Base-by-base conservation (phyloP, 306 rosid genomes). In the Prunus dulcis region DNA sequence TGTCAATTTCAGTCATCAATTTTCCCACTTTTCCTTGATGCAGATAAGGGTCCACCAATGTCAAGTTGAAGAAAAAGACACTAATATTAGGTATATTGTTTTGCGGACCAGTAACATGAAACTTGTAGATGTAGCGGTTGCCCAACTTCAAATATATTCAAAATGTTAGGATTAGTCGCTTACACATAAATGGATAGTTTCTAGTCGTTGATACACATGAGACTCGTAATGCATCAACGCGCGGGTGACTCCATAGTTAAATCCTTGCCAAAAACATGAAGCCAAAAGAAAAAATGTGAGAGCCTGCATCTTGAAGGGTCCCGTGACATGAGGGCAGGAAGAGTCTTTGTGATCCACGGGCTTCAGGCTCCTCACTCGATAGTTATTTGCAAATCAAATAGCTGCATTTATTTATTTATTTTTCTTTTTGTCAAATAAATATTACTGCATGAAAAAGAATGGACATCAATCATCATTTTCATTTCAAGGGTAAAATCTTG, bases 11-110 rank as follows among this genome's bases (percentile, higher is more conserved):
- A 34, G 8, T 9, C 45, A 23, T 18, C 3, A 5, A 18, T 56
- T 17, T 67, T 5, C 34, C 34, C 51, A 28, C 15, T 34, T 64
- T 19, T 19, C 9, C 69, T 64, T 64, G 56, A 43, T 58, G 58
- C 66, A 12, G 19, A 1, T 11, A 45, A 27, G 56, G 77, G 77
- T 61, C 49, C 77, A 74, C 69, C 12, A 12, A 61, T 74, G 15
- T 18, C 13, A 19, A 18, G 30, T 64, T 18, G n/a, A 61, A 25
- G 77, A 25, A 25, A 38, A 43, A 34, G 32, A 55, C 52, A 55
- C 28, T 72, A 10, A 34, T 32, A 55, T 22, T 71, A 43, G 75
- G 27, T 2, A 49, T 19, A 12, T 34, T 18, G 8, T 32, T 23
- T 18, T 3, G 14, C 25, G 9, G 4, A 8, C n/a, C 43, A 25